Base-by-base conservation (phyloP, 2,329 filamentous ascomycete genomes). In the Didymella lethalis region DNA sequence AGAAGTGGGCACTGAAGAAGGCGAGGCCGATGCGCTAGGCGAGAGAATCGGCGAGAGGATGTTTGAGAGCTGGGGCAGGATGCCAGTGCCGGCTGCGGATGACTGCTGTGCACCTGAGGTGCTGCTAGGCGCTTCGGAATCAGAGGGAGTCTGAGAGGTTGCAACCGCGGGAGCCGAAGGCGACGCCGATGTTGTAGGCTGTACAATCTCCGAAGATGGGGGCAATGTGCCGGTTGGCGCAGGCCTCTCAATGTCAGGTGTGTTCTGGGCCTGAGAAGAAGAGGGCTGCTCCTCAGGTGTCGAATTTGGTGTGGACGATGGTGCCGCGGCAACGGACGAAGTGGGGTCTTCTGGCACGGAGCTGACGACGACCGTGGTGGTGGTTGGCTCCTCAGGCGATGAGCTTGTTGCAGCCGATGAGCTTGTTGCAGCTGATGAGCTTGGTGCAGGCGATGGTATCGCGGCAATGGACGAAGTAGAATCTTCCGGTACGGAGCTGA, bases 61-160 rank as follows among this genome's bases (percentile, higher is more conserved):
- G 7, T 32, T 25, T 11, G 56, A 59, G 26, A 28, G 23, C 28
- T 52, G 34, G 26, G 60, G 58, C 16, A 52, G 31, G 8, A 52
- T 28, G 23, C 59, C 63, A 29, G 56, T 55, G 18, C 36, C 23
- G 4, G 50, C 50, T 11, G 43, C 44, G 10, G 54, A 53, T 28
- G 54, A 41, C 20, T 26, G 45, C 45, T 50, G 43, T 18, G 25
- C 40, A 18, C 16, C 41, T n/a, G 16, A 20, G 28, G 46, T 47
- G 50, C 45, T 54, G 41, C 51, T 59, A 7, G 56, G 45, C 28
- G 41, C 50, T 7, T 54, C 46, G 2, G 56, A 50, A 18, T 59
- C 56, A n/a, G 56, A 49, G n/a, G 59, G 57, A 23, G 53, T 34
- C 44, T 54, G 57, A 11, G 64, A 55, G 48, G 44, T 58, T 12